These are phyloP conservation scores for Rhizoclosmatium globosum DNA, from an alignment of 192 early-diverging fungal species.

Conservation along the genomic window DNA sequence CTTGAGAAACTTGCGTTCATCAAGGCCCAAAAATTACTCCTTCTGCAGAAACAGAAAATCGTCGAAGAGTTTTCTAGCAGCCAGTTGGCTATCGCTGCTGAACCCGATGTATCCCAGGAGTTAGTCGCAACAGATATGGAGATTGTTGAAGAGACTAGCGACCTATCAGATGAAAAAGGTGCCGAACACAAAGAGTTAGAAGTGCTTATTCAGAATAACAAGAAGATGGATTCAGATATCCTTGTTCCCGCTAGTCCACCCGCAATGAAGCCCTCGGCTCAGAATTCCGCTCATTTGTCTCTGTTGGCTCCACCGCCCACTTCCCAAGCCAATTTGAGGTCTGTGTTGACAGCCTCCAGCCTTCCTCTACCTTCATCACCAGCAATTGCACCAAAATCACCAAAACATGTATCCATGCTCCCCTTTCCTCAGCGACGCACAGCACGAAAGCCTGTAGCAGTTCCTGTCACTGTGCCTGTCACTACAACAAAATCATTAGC, in stretches of 20 bases:
- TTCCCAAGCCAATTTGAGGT: no score
- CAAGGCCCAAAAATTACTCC: background rate
- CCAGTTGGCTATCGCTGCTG: background rate
- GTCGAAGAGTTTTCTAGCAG: background rate
- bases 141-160: background rate
- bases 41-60: conserved; percentile 1
- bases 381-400: background rate
- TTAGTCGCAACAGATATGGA: background rate
- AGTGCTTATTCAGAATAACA: background rate
- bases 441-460: background rate
- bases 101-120: background rate
- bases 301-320: no score
- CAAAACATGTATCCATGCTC: background rate
- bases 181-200: background rate
- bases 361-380: background rate
- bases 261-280: background rate
- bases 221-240: background rate
- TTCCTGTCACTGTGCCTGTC: background rate
- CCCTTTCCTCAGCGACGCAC: background rate
- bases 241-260: background rate
- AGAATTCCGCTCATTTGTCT: background rate
- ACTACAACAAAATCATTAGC: background rate
- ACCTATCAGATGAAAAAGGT: background rate
- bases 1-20: conserved; percentile 5
- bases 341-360: background rate